A percentile compares a stretch with the other conserved stretches of the same genome.
These are phyloP conservation scores for Lycium ferocissimum DNA, from an alignment of 257 asterid genomes.

Conservation along the genomic window DNA sequence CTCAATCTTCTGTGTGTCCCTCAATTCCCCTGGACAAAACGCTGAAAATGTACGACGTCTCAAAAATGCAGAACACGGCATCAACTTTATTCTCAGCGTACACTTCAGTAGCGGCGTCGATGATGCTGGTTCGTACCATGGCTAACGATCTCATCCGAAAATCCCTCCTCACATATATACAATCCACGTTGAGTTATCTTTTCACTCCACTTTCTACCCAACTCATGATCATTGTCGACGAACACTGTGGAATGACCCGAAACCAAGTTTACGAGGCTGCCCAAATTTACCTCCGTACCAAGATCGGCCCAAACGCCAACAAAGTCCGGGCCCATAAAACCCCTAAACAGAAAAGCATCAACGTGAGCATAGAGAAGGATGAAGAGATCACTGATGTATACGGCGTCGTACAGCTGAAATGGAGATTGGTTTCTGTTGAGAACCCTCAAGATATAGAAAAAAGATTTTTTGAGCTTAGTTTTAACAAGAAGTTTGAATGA, in stretches of 20 bases:
- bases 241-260: conserved; percentile 59
- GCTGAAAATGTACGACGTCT: too few relatives aligned
- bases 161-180: conserved; percentile 43
- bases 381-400: conserved; percentile 51
- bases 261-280: conserved; percentile 77
- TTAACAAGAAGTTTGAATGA: conserved; percentile 46
- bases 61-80: conserved; percentile 65
- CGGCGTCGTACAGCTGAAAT: conserved; percentile 42
- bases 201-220: conserved; percentile 41
- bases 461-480: conserved; percentile 69
- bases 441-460: conserved; percentile 58
- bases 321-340: conserved; percentile 58
- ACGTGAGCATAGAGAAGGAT: conserved; percentile 59
- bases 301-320: conserved; percentile 57
- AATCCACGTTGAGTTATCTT: conserved; percentile 38
- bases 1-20: too few relatives aligned
- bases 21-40: too few relatives aligned
- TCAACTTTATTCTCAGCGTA: conserved; percentile 71
- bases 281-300: conserved; percentile 65
- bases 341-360: conserved; percentile 55
- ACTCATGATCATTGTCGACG: conserved; percentile 68
- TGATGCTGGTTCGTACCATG: conserved; percentile 75
- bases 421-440: conserved; percentile 66
- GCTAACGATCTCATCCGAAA: conserved; percentile 62
- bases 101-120: conserved; percentile 72